phyloP scores from a whole-genome alignment of 1,284 basidiomycete genomes.

The Afroboletus lepidellus region DNA sequence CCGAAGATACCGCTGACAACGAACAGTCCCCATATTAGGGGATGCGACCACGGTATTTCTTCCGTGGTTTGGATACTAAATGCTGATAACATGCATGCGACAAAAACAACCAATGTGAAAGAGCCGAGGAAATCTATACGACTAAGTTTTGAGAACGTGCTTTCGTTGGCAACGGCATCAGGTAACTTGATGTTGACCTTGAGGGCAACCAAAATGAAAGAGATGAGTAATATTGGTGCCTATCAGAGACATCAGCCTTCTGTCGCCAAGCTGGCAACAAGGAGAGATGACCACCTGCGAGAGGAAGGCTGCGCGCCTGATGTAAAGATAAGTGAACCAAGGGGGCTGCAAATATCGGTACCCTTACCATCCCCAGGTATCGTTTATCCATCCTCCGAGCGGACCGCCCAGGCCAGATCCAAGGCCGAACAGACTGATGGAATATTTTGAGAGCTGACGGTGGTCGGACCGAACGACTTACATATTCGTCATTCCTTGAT shows the following conservation, averaged over 20 bases:
- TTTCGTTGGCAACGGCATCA: slow-evolving; percentile 57
- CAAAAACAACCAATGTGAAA: slow-evolving; percentile 69
- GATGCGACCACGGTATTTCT: slow-evolving; percentile 75
- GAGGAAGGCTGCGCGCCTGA: slow-evolving; percentile 31
- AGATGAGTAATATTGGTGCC: slow-evolving; percentile 73
- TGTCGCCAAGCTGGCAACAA: slow-evolving; percentile 53
- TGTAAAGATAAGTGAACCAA: slow-evolving; percentile 20
- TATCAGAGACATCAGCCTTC: slow-evolving; percentile 32
- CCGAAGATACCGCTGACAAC: slow-evolving; percentile 52
- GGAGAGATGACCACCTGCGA: slow-evolving; percentile 62
- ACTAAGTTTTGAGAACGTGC: slow-evolving; percentile 59
- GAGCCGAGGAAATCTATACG: slow-evolving; percentile 85
- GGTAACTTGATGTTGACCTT: slow-evolving; percentile 75
- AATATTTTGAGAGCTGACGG: slow-evolving; percentile 10
- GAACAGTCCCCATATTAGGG: slow-evolving; percentile 67
- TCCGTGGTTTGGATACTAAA: slow-evolving; percentile 81
- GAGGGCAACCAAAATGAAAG: slow-evolving; percentile 62
- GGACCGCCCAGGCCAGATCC: slow-evolving; percentile 86
- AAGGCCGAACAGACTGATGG: slow-evolving; percentile 64
- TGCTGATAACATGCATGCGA: slow-evolving; percentile 74
- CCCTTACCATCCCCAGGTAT: slow-evolving; percentile 77
- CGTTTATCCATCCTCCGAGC: slow-evolving; percentile 85
- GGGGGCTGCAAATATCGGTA: slow-evolving; percentile 5
- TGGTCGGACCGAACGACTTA: slow-evolving; percentile 35
- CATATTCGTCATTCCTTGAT: slow-evolving; percentile 89